Percentiles rank a stretch among this genome's conserved stretches.
phyloP scores from a whole-genome alignment of 495 filamentous ascomycete species.

The Neurospora africana region DNA sequence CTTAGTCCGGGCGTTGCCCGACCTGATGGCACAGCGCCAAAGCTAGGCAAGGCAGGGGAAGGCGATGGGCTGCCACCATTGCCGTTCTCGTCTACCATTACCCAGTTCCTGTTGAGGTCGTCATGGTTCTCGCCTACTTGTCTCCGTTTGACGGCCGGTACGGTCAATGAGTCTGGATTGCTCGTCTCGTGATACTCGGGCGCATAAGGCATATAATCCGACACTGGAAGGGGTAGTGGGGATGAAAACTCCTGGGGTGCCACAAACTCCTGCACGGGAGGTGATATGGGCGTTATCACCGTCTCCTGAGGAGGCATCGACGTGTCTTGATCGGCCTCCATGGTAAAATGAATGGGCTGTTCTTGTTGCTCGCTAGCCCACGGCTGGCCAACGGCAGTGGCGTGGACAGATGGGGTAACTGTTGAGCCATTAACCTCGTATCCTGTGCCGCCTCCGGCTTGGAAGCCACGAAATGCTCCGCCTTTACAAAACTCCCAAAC shows the following conservation, averaged over 20 bases:
- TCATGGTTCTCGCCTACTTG: constrained; percentile 40
- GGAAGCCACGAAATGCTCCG: constrained; percentile 69
- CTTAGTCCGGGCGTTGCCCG: not conserved
- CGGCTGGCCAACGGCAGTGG: not conserved
- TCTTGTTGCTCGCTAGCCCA: not conserved
- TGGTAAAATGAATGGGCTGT: constrained; percentile 1
- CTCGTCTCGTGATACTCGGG: constrained; percentile 18
- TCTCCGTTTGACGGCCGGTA: constrained; percentile 39
- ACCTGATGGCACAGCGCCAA: constrained; percentile 5
- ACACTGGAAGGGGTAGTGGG: not conserved
- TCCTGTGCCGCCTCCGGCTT: constrained; percentile 67
- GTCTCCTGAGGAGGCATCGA: not conserved
- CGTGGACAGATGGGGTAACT: constrained; percentile 12
- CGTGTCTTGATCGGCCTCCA: not conserved
- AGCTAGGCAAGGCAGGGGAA: not conserved
- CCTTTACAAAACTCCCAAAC: constrained; percentile 73
- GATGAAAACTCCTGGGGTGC: not conserved
- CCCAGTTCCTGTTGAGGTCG: constrained; percentile 59
- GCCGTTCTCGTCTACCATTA: constrained; percentile 48
- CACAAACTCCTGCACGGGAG: not conserved
- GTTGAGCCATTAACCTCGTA: constrained; percentile 37
- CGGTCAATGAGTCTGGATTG: constrained; percentile 34
- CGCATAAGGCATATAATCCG: constrained; percentile 11
- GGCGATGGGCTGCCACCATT: constrained; percentile 1
- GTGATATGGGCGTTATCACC: not conserved